Evolutionary conservation across 2,329 filamentous ascomycete genomes (phyloP), one percentile per base, ranked within the genome.

Genomic region (Dryadomyces sulphureus): DNA sequence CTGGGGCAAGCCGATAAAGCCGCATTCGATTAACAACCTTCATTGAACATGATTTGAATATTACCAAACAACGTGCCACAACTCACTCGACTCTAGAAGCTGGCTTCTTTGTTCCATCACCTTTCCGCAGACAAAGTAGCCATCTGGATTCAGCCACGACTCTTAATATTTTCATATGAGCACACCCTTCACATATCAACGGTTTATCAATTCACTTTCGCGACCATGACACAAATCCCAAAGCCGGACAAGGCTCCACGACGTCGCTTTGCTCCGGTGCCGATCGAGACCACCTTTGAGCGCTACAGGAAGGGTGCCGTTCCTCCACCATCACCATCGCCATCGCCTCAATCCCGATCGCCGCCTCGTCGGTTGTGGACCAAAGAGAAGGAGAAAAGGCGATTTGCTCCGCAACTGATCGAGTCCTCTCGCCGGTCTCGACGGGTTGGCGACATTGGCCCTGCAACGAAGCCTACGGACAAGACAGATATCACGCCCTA

Each of bases 391-490:
- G 24, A 40, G 8, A 24, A 25, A 14, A 44, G 71, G 51, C 65
- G 66, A 49, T 94, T 93, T 60, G 73, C 80, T 25, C 87, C 87
- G 12, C 81, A 90, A 56, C 68, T 94, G 46, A 80, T 94, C 50
- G 86, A 90, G 61, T 89, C 84, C 3, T 82, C 82, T 4, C 77
- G 79, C 54, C 73, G 87, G 45, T 78, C 79, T 30, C 77, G 82
- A 51, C 78, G 78, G 55, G 73, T 73, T 16, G 78, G 78, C 19
- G 81, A 87, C 54, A 61, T 70, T 1, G 71, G 70, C 6, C 77
- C 79, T 19, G 75, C 79, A 25, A 75, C 79, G 20, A 70, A 69
- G 45, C 77, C 74, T 11, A 72, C 73, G 48, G 79, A 84, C 62
- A 84, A 81, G 64, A 87, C 83, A 32, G 81, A 87, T 57, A 80